These are phyloP conservation scores for Moniliophthora roreri DNA, from an alignment of 1,284 basidiomycete genomes.

Conservation along the genomic window DNA sequence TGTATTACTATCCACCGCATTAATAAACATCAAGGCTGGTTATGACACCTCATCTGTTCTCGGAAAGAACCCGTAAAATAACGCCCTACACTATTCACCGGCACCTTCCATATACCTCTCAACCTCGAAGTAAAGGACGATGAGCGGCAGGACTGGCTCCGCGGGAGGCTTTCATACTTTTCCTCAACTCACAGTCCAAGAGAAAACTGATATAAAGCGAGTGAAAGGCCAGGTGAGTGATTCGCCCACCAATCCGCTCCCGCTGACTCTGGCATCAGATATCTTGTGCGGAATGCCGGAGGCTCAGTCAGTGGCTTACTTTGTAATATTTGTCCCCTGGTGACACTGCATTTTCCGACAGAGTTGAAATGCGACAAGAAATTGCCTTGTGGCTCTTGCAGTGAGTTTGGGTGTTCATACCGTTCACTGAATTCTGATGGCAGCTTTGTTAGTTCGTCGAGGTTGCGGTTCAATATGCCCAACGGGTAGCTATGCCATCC, in stretches of 20 bases:
- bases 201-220: conserved; percentile 2
- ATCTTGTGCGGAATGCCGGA: conserved; percentile 57
- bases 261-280: conserved; percentile 28
- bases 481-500: neutral
- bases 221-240: neutral
- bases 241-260: neutral
- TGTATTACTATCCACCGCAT: no score
- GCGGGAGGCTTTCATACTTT: neutral
- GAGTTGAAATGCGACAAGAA: conserved; percentile 74
- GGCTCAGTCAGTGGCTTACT: conserved; percentile 26
- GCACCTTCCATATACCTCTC: no score
- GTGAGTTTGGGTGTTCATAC: conserved; percentile 23
- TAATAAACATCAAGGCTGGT: no score
- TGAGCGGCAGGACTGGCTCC: neutral
- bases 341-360: conserved; percentile 27
- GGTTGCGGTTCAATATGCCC: conserved; percentile 55
- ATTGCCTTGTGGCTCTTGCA: conserved; percentile 51
- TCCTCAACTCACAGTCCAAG: neutral
- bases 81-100: no score
- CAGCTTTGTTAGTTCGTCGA: conserved; percentile 31
- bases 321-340: neutral
- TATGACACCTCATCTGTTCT: no score
- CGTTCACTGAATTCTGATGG: neutral
- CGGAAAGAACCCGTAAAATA: no score
- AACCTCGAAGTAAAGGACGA: no score